Evolutionary conservation across 352 stramenopile species (phyloP), one percentile per base, ranked within the genome.

Genomic region (Pythium chondricola): DNA sequence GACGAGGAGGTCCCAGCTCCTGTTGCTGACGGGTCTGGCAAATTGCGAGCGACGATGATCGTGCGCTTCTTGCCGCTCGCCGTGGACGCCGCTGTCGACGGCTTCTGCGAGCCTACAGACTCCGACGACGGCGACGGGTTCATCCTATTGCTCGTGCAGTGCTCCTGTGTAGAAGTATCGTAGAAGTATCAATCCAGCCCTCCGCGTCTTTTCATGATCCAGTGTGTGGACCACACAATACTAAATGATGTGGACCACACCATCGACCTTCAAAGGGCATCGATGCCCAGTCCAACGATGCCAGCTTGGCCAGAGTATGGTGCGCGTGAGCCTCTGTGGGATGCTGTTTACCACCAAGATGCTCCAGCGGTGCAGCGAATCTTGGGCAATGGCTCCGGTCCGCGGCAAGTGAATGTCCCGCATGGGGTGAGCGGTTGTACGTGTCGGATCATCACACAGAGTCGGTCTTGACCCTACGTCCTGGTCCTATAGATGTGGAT

Each of bases 261-360:
- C 22, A 29, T 18, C 10, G n/a, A n/a, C n/a, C n/a, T n/a, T n/a
- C n/a, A n/a, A n/a, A n/a, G n/a, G n/a, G n/a, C n/a, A n/a, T n/a
- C n/a, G n/a, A n/a, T n/a, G n/a, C n/a, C n/a, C n/a, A n/a, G n/a
- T n/a, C n/a, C n/a, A n/a, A 24, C 8, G n/a, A 73, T 69, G 63
- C 38, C 49, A 1, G 39, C 35, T 21, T 85, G 69, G 64, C 73
- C 64, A 5, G 60, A 68, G 57, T 71, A 67, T 32, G 72, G 69
- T 20, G 58, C 59, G 31, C 44, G 46, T 2, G 41, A 84, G 29
- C 52, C 61, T 41, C 73, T 88, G 27, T 88, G 73, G 71, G 73
- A 80, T 16, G 73, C 76, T 2, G 69, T 85, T 25, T 88, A 85
- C 52, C 50, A 51, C 4, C 64, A 74, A 16, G 63, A 85, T 48